These are phyloP conservation scores for Chloranthus sessilifolius DNA, from an alignment of 164 flowering plant species.

Conservation along the genomic window DNA sequence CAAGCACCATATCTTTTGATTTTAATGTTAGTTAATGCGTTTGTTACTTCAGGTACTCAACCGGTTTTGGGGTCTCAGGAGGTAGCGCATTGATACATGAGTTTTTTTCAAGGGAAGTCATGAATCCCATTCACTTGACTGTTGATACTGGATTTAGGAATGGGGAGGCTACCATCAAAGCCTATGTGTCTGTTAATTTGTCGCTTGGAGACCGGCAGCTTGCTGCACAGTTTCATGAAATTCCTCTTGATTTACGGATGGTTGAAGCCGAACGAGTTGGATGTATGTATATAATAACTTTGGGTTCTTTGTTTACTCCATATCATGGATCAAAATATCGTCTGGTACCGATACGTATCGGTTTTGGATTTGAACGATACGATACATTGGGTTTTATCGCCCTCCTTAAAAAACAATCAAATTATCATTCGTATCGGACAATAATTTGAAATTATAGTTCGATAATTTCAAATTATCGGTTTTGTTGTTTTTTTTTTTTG, in stretches of 20 bases:
- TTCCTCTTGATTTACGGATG: constrained; percentile 84
- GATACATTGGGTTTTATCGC: too few species aligned
- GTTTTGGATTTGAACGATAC: too few species aligned
- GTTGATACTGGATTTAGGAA: constrained; percentile 81
- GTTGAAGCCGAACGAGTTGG: constrained; percentile 92
- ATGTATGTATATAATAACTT: constrained; percentile 44
- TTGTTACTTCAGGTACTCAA: constrained; percentile 99
- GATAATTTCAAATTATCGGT: too few species aligned
- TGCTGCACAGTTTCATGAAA: constrained; percentile 94
- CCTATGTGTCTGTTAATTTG: constrained; percentile 62
- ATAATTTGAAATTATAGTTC: too few species aligned
- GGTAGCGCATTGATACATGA: constrained; percentile 93
- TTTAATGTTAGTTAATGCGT: too few species aligned
- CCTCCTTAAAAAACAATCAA: too few species aligned
- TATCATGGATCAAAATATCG: too few species aligned
- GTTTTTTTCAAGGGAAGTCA: constrained; percentile 81
- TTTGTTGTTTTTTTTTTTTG: too few species aligned
- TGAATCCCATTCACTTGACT: constrained; percentile 85
- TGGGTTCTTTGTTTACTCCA: not conserved
- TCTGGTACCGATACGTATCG: too few species aligned
- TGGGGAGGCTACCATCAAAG: constrained; percentile 75
- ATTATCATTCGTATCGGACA: too few species aligned
- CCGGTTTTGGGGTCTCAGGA: constrained; percentile 85
- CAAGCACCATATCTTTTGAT: too few species aligned
- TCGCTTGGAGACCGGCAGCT: constrained; percentile 82